Percentiles rank a stretch among this genome's conserved stretches.
Conservation (phyloP, 2,329 filamentous ascomycete genomes). For the Aspergillus japonicus region DNA sequence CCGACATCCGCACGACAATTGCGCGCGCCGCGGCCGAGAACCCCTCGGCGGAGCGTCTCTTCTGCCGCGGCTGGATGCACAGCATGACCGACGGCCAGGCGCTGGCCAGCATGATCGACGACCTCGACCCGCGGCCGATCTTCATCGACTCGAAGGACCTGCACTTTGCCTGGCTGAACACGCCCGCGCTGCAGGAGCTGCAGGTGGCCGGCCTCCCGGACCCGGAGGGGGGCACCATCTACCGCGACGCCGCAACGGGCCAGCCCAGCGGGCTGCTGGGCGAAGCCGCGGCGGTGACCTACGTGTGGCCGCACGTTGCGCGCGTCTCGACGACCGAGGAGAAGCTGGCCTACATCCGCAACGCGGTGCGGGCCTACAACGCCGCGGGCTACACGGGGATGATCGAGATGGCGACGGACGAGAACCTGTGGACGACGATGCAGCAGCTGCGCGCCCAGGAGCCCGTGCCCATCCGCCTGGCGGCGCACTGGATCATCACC, state of each 20-base stretch:
- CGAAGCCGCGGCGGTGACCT: constrained; percentile 46
- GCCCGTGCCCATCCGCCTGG: too few relatives aligned
- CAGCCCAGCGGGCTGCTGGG: constrained; percentile 40
- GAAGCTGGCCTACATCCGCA: constrained; percentile 41
- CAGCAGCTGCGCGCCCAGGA: constrained; percentile 21
- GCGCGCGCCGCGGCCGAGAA: too few relatives aligned
- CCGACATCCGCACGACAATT: too few relatives aligned
- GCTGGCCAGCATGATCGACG: too few relatives aligned
- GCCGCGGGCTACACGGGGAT: constrained; percentile 49
- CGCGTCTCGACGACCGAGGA: constrained; percentile 42
- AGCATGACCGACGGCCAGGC: too few relatives aligned
- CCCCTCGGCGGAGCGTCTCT: too few relatives aligned
- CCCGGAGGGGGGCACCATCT: constrained; percentile 48
- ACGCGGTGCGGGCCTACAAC: constrained; percentile 46
- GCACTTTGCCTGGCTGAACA: constrained; percentile 53
- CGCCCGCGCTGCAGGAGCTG: constrained; percentile 47
- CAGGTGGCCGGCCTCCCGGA: constrained; percentile 40
- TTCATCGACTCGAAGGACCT: too few relatives aligned
- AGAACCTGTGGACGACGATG: constrained; percentile 48
- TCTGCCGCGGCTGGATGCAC: too few relatives aligned
- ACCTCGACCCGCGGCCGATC: too few relatives aligned
- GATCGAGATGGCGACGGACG: constrained; percentile 54
- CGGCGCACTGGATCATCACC: too few relatives aligned
- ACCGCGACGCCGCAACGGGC: constrained; percentile 33
- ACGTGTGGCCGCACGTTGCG: constrained; percentile 51